phyloP scores from a whole-genome alignment of 177 flowering plant species.

The Vitis hybrid region DNA sequence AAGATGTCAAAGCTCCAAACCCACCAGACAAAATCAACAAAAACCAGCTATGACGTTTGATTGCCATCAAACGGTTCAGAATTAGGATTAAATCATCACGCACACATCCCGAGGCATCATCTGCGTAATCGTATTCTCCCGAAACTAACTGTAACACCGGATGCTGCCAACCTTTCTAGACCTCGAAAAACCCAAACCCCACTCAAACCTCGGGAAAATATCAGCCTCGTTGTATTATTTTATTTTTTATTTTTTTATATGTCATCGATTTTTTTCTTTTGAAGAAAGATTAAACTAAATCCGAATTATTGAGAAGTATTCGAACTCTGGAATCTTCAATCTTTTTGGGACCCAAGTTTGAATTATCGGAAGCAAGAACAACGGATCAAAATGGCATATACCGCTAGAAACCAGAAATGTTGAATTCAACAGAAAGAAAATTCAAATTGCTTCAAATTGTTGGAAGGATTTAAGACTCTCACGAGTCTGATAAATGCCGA shows the following conservation, averaged over 20 bases:
- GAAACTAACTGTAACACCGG: constrained; percentile 24
- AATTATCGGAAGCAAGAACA: neutral
- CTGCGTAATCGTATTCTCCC: constrained; percentile 16
- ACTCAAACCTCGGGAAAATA: constrained; percentile 13
- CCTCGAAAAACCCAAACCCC: constrained; percentile 27
- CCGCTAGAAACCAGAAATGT: neutral
- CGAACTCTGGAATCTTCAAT: neutral
- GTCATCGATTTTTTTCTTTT: neutral
- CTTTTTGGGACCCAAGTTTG: neutral
- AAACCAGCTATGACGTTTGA: constrained; percentile 14
- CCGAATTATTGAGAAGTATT: neutral
- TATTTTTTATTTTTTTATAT: neutral
- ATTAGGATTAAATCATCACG: constrained; percentile 12
- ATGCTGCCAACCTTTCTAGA: constrained; percentile 11
- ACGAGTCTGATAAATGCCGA: neutral
- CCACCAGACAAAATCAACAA: constrained; percentile 1
- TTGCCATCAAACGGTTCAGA: constrained; percentile 24
- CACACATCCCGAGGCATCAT: constrained; percentile 23
- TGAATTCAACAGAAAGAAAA: constrained; percentile 11
- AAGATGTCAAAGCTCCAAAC: neutral
- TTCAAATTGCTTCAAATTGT: neutral
- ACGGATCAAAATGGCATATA: neutral
- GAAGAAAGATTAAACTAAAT: too few species aligned
- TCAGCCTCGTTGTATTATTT: neutral
- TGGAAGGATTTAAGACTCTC: neutral